Evolutionary conservation across 2,329 filamentous ascomycete genomes (phyloP).

Genomic region (Aureobasidium sp.): DNA sequence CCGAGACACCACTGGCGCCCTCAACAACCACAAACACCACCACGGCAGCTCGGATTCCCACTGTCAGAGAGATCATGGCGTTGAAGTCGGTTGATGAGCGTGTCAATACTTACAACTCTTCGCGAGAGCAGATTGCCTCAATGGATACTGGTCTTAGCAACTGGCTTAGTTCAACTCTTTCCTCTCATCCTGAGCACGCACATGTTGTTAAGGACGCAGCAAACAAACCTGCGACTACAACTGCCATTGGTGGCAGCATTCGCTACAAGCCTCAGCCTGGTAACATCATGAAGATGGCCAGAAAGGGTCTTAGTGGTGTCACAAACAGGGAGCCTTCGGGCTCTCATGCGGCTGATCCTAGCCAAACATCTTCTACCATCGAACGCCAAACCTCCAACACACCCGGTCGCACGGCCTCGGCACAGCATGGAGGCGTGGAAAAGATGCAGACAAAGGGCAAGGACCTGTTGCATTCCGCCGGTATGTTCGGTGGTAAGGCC

Average conservation of each 20-base stretch:
- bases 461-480: conserved; percentile 77
- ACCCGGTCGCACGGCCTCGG: background rate
- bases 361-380: background rate
- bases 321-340: conserved; percentile 7
- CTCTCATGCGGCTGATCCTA: background rate
- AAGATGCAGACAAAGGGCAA: conserved; percentile 73
- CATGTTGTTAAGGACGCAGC: conserved; percentile 21
- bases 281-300: conserved; percentile 19
- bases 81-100: conserved; percentile 59
- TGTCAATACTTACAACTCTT: conserved; percentile 64
- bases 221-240: conserved; percentile 4
- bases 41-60: conserved; percentile 36
- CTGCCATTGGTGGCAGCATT: background rate
- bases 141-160: conserved; percentile 66
- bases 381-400: background rate
- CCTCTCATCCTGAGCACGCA: conserved; percentile 45
- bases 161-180: conserved; percentile 46
- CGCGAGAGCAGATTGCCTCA: conserved; percentile 59
- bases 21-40: background rate
- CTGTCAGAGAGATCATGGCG: conserved; percentile 70
- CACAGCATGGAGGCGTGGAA: conserved; percentile 17
- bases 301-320: conserved; percentile 13
- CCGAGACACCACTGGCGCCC: background rate
- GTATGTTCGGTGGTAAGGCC: conserved; percentile 58
- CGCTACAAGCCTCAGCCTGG: conserved; percentile 19